Evolutionary conservation across 2,329 filamentous ascomycete species (phyloP).

Genomic region (Colletotrichum sansevieriae): DNA sequence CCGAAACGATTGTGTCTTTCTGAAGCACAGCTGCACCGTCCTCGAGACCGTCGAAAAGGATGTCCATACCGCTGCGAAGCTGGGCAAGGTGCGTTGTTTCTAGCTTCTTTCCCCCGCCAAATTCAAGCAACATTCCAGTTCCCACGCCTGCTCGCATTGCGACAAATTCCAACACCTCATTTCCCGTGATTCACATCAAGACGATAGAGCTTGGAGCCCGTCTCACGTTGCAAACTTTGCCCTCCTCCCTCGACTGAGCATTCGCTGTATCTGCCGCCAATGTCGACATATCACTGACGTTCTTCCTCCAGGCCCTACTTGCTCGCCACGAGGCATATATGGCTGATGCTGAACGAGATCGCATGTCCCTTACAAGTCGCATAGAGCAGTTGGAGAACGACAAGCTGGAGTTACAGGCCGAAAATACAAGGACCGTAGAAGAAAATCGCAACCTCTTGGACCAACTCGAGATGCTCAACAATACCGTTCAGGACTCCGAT

Average conservation of each 20-base stretch:
- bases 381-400: slow-evolving; percentile 82
- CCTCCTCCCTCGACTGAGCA: slow-evolving; percentile 41
- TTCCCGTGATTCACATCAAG: slow-evolving; percentile 28
- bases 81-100: slow-evolving; percentile 85
- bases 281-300: slow-evolving; percentile 71
- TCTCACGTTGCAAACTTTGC: slow-evolving; percentile 44
- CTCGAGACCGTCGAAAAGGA: slow-evolving; percentile 88
- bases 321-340: slow-evolving; percentile 95
- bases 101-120: slow-evolving; percentile 1
- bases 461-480: slow-evolving; percentile 88
- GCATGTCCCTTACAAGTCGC: slow-evolving; percentile 76
- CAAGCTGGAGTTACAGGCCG: slow-evolving; percentile 79
- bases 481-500: slow-evolving; percentile 83
- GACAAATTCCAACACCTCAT: slow-evolving; percentile 40
- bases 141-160: slow-evolving; percentile 17
- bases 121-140: slow-evolving; percentile 36
- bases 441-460: slow-evolving; percentile 87
- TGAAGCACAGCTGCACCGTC: slow-evolving; percentile 83
- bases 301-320: slow-evolving; percentile 85
- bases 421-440: slow-evolving; percentile 82
- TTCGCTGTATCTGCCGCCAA: slow-evolving; percentile 43
- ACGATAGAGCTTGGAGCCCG: slow-evolving; percentile 38
- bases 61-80: slow-evolving; percentile 84
- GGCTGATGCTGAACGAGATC: slow-evolving; percentile 89
- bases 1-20: slow-evolving; percentile 80